These are phyloP conservation scores for Camelina laxa DNA, from an alignment of 345 rosid genomes.

Conservation along the genomic window DNA sequence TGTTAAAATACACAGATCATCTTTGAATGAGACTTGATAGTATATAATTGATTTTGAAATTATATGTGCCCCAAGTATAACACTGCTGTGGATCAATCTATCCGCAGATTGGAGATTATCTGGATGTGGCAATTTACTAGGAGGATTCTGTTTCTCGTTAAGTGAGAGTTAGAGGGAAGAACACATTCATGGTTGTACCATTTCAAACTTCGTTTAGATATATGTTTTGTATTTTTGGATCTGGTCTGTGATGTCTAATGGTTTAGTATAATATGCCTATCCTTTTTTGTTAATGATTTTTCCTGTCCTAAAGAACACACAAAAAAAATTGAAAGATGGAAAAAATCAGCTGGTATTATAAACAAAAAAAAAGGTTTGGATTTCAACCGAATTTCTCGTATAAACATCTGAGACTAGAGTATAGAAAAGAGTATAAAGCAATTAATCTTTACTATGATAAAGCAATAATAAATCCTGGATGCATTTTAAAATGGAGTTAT, in stretches of 20 bases:
- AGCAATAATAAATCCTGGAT: not conserved
- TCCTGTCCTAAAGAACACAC: not conserved
- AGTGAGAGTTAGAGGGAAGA: constrained; percentile 22
- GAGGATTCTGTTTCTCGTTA: constrained; percentile 5
- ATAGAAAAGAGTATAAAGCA: not conserved
- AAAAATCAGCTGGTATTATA: not conserved
- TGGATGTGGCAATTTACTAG: constrained; percentile 76
- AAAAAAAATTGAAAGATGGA: not conserved
- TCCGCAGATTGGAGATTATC: constrained; percentile 86
- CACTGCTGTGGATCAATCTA: constrained; percentile 23
- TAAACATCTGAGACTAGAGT: not conserved
- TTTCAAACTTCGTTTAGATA: constrained; percentile 30
- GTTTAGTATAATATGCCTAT: constrained; percentile 1
- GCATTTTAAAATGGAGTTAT: not conserved
- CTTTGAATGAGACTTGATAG: not conserved
- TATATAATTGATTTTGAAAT: not conserved
- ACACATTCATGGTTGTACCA: constrained; percentile 24
- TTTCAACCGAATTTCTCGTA: not conserved
- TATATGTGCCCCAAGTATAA: not conserved
- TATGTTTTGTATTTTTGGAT: constrained; percentile 32
- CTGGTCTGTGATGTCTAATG: constrained; percentile 25
- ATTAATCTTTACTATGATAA: no score
- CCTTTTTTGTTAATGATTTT: not conserved
- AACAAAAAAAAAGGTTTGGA: not conserved
- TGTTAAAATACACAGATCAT: not conserved